phyloP scores from a whole-genome alignment of 805 yeast species.

The Candida gorgasii region DNA sequence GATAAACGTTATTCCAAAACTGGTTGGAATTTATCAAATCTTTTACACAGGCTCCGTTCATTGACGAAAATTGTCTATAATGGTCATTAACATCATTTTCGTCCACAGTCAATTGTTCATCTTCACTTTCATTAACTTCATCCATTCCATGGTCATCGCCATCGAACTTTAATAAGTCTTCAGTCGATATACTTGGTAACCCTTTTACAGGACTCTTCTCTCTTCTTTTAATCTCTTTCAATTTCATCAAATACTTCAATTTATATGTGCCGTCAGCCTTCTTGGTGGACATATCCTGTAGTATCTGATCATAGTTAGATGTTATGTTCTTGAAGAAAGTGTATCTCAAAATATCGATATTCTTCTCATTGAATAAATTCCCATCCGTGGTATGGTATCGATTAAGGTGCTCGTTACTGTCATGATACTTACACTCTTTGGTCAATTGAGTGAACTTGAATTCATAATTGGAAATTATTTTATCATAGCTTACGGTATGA shows the following conservation, averaged over 20 bases:
- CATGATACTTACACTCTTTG: slow-evolving; percentile 13
- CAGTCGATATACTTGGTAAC: slow-evolving; percentile 11
- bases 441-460: slow-evolving; percentile 4
- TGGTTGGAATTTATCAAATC: slow-evolving; percentile 18
- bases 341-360: slow-evolving; percentile 15
- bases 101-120: not conserved
- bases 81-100: slow-evolving; percentile 5
- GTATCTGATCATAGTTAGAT: slow-evolving; percentile 11
- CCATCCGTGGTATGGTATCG: slow-evolving; percentile 9
- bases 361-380: slow-evolving; percentile 14
- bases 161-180: slow-evolving; percentile 4
- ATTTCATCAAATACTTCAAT: slow-evolving; percentile 14
- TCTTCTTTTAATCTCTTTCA: slow-evolving; percentile 10
- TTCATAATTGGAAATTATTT: slow-evolving; percentile 9
- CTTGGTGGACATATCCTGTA: slow-evolving; percentile 9
- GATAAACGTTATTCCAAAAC: slow-evolving; percentile 33
- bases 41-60: slow-evolving; percentile 11
- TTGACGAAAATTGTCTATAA: slow-evolving; percentile 10
- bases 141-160: slow-evolving; percentile 1
- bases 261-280: slow-evolving; percentile 11
- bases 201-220: slow-evolving; percentile 10
- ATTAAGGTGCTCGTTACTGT: slow-evolving; percentile 13
- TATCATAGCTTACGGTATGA: slow-evolving; percentile 7
- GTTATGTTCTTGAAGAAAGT: slow-evolving; percentile 15
- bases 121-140: slow-evolving; percentile 6